Evolutionary conservation across 2,329 filamentous ascomycete species (phyloP), one percentile per base, ranked within the genome.

Genomic region (Claviceps fusiformis): DNA sequence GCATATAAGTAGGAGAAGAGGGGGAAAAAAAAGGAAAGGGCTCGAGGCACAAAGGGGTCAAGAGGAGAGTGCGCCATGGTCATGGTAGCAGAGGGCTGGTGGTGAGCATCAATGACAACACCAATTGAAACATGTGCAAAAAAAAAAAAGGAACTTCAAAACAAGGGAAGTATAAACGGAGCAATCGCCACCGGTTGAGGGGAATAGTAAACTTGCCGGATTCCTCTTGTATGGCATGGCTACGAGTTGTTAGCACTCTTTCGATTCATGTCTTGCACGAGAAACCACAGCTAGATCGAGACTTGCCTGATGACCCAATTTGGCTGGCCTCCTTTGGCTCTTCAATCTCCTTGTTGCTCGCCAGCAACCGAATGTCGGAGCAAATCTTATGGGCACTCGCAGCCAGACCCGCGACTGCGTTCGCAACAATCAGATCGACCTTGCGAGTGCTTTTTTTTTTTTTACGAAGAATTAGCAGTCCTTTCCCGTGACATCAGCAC

Each of bases 311-410:
- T 10, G 75, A 81, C 33, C 85, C 87, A 61, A 91, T 89, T 71
- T 95, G 89, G 60, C 83, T 80, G 63, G 82, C 82, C 72, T 91
- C 87, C 62, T 89, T 88, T 0, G 87, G 88, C 74, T 91, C 87
- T 66, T 95, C 90, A 56, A 93, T 75, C 69, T 95, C 89, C 75
- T 95, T 95, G 71, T 83, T 79, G 64, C 79, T 75, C 6, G 85
- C 85, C 50, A 92, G 74, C 65, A 88, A 84, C 51, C 87, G 78
- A 60, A 93, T 86, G 63, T 92, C 87, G 50, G 78, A 77, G 51
- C 81, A 80, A 58, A 95, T 91, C 57, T 85, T 81, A 65, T 66
- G 63, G 0, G 82, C 87, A 0, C 88, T 89, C n/a, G 88, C 79
- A 29, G 87, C 90, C 53, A 95, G 82, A 1, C 83, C 87, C 37